Evolutionary conservation across 2,329 filamentous ascomycete species (phyloP).

Genomic region (Cordyceps cicadae): DNA sequence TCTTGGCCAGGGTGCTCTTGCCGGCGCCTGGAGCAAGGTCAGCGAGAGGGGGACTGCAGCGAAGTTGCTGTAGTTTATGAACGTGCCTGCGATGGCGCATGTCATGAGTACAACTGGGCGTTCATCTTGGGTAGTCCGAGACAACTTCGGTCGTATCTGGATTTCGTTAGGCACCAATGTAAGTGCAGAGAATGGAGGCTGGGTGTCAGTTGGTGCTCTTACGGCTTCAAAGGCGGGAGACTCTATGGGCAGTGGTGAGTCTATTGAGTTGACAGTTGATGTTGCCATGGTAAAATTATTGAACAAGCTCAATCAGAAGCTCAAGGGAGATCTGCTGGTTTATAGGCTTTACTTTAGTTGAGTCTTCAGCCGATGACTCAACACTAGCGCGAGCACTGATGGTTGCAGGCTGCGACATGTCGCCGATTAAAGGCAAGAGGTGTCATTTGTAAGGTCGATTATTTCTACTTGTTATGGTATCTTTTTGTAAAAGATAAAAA

Average conservation of each 20-base stretch:
- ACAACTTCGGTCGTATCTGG: slow-evolving; percentile 4
- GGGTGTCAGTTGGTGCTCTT: neutral
- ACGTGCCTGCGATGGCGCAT: slow-evolving; percentile 9
- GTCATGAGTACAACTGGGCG: slow-evolving; percentile 10
- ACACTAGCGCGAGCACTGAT: neutral
- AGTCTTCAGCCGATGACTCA: neutral
- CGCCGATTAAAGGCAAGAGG: neutral
- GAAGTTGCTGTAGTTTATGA: neutral
- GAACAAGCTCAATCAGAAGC: too few species aligned
- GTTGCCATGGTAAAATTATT: neutral
- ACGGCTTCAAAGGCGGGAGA: slow-evolving; percentile 4
- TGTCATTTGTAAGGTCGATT: neutral
- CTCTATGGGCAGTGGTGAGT: neutral
- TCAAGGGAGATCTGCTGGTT: neutral
- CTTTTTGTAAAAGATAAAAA: too few species aligned
- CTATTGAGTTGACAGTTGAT: neutral
- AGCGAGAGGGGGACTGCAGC: neutral
- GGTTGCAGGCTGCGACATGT: neutral
- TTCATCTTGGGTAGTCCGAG: neutral
- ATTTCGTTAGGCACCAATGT: neutral
- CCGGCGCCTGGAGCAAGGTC: neutral
- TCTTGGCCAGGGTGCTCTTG: slow-evolving; percentile 12
- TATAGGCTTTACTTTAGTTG: neutral
- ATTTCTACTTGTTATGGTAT: too few species aligned
- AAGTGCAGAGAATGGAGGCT: neutral